Conservation (phyloP, 345 rosid genomes). For the Eucalyptus sp. region DNA sequence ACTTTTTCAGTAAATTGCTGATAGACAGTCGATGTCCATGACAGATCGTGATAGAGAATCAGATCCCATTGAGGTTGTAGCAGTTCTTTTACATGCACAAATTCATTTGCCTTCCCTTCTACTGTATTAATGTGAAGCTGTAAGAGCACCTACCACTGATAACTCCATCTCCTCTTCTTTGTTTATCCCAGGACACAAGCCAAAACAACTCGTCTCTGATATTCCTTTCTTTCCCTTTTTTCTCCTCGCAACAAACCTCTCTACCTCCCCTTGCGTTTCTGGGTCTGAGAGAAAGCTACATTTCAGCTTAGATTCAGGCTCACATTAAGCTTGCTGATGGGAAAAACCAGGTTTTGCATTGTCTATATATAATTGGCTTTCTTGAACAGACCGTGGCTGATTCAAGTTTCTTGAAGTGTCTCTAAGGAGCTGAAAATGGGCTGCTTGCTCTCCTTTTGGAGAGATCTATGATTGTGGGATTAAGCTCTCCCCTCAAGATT, state of each 20-base stretch:
- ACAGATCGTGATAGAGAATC: not conserved
- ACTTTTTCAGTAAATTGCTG: not conserved
- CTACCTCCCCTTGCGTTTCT: constrained; percentile 12
- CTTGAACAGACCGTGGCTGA: not conserved
- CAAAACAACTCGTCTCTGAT: not conserved
- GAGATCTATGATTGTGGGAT: not conserved
- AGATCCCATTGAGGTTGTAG: not conserved
- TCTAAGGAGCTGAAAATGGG: constrained; percentile 1
- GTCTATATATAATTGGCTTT: not conserved
- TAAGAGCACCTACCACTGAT: constrained; percentile 66
- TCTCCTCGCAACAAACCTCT: not conserved
- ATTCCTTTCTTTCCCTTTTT: not conserved
- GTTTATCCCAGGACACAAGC: not conserved
- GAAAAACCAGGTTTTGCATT: constrained; percentile 1
- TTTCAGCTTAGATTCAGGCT: constrained; percentile 52
- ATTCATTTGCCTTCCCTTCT: constrained; percentile 4
- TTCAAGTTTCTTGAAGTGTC: constrained; percentile 16
- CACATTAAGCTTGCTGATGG: not conserved
- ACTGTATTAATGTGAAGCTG: constrained; percentile 2
- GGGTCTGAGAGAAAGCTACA: constrained; percentile 50
- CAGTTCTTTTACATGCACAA: not conserved
- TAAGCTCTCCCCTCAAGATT: not conserved
- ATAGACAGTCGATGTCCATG: not conserved
- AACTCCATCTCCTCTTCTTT: constrained; percentile 57
- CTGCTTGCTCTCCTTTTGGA: constrained; percentile 7